Evolutionary conservation across 108 stramenopile species (phyloP), one percentile per base, ranked within the genome.

Genomic region (Nitzschia sp.): DNA sequence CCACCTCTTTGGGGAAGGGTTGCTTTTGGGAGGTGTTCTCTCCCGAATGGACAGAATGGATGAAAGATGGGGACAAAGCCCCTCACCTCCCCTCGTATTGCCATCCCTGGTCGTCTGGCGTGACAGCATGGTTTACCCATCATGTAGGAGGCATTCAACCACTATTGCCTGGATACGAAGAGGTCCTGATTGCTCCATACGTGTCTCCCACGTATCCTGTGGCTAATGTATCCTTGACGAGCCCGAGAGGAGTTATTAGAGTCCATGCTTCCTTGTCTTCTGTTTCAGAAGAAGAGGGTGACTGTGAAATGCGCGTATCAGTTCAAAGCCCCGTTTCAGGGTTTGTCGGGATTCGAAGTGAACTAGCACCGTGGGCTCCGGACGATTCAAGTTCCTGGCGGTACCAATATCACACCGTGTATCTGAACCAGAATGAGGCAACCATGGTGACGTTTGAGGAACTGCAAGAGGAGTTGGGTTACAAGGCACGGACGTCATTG

Each of bases 101-200:
- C 57, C 80, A 81, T 64, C 80, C 80, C 7, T 81, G 80, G 80
- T 40, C 72, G 9, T 71, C 69, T 0, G 80, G 80, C 17, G 80
- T 81, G 0, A 77, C 80, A 10, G 24, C 69, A 24, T 81, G 80
- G 80, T 43, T 81, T 34, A 67, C 80, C n/a, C 41, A 65, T 20
- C 11, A 17, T 25, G 9, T 69, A 41, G 76, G 42, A 3, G 80
- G 80, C 20, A 14, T 81, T 6, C 21, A 21, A 29, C 67, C 80
- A 21, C 10, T 59, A 6, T 26, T 48, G 15, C 80, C 72, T 12
- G 80, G 80, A 19, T 81, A 69, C 63, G 10, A 51, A 20, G 53
- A 53, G 39, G 52, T 63, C 37, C 14, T 74, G 15, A 59, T 51
- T 20, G 26, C 66, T 25, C 80, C 76, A 15, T 81, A 68, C 43